Evolutionary conservation across 2,329 filamentous ascomycete species (phyloP).

Genomic region (Tolypocladium guangdongense): DNA sequence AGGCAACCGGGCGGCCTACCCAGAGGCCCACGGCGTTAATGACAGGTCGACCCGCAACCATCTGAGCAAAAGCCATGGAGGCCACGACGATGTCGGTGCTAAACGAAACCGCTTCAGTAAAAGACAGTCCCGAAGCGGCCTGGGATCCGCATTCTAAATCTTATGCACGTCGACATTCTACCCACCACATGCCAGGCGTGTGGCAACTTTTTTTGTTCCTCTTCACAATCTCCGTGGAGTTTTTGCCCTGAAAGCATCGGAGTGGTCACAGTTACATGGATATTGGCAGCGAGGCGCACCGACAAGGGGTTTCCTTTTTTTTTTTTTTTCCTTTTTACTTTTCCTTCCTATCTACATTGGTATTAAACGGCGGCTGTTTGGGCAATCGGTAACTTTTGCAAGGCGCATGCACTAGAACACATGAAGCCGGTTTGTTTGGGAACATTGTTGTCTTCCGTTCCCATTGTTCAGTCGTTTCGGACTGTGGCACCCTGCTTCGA

Average conservation of each 20-base stretch:
- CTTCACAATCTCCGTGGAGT: background rate
- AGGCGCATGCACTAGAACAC: background rate
- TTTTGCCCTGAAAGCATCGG: background rate
- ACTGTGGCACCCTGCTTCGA: no score
- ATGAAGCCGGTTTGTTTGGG: background rate
- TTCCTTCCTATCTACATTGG: background rate
- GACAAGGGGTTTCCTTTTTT: slow-evolving; percentile 16
- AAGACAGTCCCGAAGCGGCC: slow-evolving; percentile 86
- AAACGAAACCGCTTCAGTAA: slow-evolving; percentile 73
- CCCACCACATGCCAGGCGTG: background rate
- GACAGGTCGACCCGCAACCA: slow-evolving; percentile 46
- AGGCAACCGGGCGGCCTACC: slow-evolving; percentile 43
- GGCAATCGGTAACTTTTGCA: background rate
- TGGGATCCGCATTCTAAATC: slow-evolving; percentile 69
- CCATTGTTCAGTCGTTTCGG: background rate
- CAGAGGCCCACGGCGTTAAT: slow-evolving; percentile 35
- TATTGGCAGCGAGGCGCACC: slow-evolving; percentile 23
- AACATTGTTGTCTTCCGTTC: background rate
- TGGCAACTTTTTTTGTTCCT: background rate
- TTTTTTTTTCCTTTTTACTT: background rate
- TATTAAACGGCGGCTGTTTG: background rate
- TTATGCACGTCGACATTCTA: background rate
- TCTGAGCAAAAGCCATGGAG: slow-evolving; percentile 48
- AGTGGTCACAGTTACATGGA: slow-evolving; percentile 11
- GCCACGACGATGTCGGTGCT: slow-evolving; percentile 37